Evolutionary conservation across 805 yeast genomes (phyloP), one percentile per base, ranked within the genome.

Genomic region (Huiozyma sinensis): DNA sequence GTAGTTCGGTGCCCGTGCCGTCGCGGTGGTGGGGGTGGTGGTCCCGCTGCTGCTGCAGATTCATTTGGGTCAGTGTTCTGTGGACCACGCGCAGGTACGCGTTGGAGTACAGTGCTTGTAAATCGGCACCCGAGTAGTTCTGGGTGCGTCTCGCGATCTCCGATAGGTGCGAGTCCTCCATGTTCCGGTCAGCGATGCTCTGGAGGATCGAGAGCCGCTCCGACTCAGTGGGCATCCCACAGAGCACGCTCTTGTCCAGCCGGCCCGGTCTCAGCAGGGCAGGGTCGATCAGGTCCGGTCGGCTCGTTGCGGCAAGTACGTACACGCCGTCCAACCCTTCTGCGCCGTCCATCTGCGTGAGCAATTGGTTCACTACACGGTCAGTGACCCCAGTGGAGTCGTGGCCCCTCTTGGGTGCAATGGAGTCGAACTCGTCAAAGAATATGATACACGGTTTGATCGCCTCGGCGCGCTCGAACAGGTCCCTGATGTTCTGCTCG

Each of bases 261-360:
- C 98, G 79, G 6, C 98, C 98, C 0, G 98, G 98, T 63, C 98
- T 79, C 46, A 92, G 66, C 44, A 92, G 70, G 0, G 98, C 98
- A 2, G 95, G 82, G 61, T 92, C 98, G 50, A 92, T 89, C 52
- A 92, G 71, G 57, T 92, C 98, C 0, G 98, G 98, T 54, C 98
- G 73, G 54, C 92, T 81, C 0, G 97, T 92, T 1, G 97, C 98
- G 0, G 97, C 97, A 28, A 92, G 69, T 0, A 92, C 95, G 59
- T 92, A 90, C 2, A 92, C 97, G 3, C 97, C 97, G 55, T 89
- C 97, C 29, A 89, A 69, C 0, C 97, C 97, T 62, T 92, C 97
- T 0, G 97, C 97, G 67, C 98, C 98, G 63, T 92, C 98, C 95
- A 92, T 89, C 60, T 92, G 97, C 0, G 98, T 92, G 55, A 92